Evolutionary conservation across 208 protist species (phyloP), one percentile per base, ranked within the genome.

Genomic region (Acanthamoeba rhysodes): DNA sequence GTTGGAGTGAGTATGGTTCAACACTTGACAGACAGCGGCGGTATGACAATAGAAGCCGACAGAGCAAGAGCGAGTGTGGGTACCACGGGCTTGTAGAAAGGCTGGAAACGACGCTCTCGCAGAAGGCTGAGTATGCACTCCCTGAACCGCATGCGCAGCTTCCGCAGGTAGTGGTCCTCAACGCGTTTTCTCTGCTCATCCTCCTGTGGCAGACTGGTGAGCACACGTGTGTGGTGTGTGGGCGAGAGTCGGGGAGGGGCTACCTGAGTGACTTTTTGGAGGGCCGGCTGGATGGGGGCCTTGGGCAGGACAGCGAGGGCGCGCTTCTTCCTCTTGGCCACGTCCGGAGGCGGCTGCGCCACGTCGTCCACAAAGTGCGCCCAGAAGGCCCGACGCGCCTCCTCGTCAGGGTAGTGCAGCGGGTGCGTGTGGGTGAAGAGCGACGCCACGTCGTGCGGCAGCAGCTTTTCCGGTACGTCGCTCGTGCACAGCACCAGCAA

Each of bases 131-230:
- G 72, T 24, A 95, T 34, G 74, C 64, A 95, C 37, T 95, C 91
- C 45, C 91, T 9, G 22, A 95, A 82, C n/a, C 64, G 57, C 68
- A 94, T 94, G 41, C 88, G 88, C 66, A 94, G 88, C 66, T 94
- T 94, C 27, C 88, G 59, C 68, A 74, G 32, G 48, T 70, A 80
- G 34, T 94, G 57, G 41, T 94, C 88, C 10, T 94, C 88, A 14
- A 70, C 22, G 3, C 66, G 41, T n/a, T 62, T 70, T n/a, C 66
- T 62, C 45, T 70, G 64, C 8, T 94, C 88, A 24, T 94, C 66
- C 41, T 78, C 88, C n/a, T 50, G 48, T n/a, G 53, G n/a, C 66
- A 16, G 12, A 27, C 29, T 16, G 29, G 8, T 34, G 16, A 34
- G 22, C 74, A 82, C 72, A 10, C 8, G 72, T 22, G n/a, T n/a